Percentiles rank a stretch among this genome's conserved stretches.
phyloP scores from a whole-genome alignment of 2,329 filamentous ascomycete species.

The Ampelomyces quisqualis region DNA sequence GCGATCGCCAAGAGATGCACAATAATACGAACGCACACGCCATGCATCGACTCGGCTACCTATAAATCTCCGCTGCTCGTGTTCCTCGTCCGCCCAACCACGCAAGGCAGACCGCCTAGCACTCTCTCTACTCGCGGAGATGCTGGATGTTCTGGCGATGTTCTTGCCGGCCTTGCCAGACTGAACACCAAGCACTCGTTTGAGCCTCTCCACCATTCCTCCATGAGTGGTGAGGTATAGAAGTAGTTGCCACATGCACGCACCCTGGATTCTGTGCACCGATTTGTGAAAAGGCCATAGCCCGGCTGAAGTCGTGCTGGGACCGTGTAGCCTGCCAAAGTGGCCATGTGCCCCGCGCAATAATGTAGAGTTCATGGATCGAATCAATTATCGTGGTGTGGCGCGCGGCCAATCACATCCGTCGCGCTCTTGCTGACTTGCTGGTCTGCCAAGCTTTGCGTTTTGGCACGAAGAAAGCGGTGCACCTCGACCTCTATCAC shows the following conservation, averaged over 20 bases:
- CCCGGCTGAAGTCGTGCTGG: too few relatives aligned
- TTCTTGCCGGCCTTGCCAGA: conserved; percentile 39
- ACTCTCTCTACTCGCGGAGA: conserved; percentile 26
- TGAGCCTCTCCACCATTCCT: conserved; percentile 39
- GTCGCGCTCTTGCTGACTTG: conserved; percentile 12
- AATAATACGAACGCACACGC: conserved; percentile 11
- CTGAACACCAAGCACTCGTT: conserved; percentile 36
- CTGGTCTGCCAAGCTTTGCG: conserved; percentile 17
- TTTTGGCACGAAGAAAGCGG: conserved; percentile 16
- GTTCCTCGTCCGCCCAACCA: conserved; percentile 18
- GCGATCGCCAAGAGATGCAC: conserved; percentile 16
- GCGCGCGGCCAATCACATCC: conserved; percentile 21
- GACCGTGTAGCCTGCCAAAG: neutral
- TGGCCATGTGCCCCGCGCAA: conserved; percentile 2
- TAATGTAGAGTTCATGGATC: conserved; percentile 11
- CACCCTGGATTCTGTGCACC: too few relatives aligned
- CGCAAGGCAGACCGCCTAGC: conserved; percentile 40
- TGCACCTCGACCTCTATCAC: conserved; percentile 26
- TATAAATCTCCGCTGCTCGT: conserved; percentile 8
- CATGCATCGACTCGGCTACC: conserved; percentile 9
- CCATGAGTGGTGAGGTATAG: conserved; percentile 38
- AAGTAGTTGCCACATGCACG: conserved; percentile 33
- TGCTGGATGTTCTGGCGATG: conserved; percentile 38
- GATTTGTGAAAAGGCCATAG: too few relatives aligned
- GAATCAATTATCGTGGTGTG: conserved; percentile 3